A percentile compares a stretch with the other conserved stretches of the same genome.
Conservation (phyloP, 2,329 filamentous ascomycete species). For the Arthrobotrys megalospora region DNA sequence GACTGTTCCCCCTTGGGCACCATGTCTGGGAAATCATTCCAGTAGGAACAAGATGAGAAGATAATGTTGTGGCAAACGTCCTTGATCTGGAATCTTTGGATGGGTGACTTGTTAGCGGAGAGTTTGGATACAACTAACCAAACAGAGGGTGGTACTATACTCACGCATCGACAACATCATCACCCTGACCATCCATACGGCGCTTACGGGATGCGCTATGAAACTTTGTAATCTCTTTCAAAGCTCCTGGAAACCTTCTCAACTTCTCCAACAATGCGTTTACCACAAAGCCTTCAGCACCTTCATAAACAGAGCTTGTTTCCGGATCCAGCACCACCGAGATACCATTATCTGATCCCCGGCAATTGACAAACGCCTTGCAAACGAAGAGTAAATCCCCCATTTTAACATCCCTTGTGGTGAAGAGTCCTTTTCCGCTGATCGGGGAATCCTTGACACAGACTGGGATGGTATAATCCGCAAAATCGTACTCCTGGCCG, state of each 20-base stretch:
- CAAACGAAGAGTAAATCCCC: conserved; percentile 40
- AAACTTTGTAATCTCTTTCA: conserved; percentile 21
- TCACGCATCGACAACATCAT: conserved; percentile 33
- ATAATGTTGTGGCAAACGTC: conserved; percentile 33
- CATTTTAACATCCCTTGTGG: conserved; percentile 28
- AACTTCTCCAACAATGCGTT: conserved; percentile 26
- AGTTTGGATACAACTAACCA: background rate
- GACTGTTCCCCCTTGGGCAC: background rate
- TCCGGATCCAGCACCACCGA: conserved; percentile 11
- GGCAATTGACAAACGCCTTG: conserved; percentile 45
- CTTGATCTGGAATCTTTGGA: conserved; percentile 34
- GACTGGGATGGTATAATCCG: conserved; percentile 35
- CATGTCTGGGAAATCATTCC: conserved; percentile 46
- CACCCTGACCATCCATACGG: background rate
- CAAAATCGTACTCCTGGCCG: conserved; percentile 37
- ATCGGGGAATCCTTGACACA: conserved; percentile 2
- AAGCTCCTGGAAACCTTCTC: background rate
- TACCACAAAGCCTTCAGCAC: conserved; percentile 4
- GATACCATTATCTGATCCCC: conserved; percentile 28
- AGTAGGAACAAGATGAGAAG: conserved; percentile 42
- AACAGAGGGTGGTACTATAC: background rate
- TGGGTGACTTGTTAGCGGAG: background rate
- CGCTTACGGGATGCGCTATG: background rate
- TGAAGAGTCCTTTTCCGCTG: conserved; percentile 42
- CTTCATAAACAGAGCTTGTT: background rate